phyloP scores from a whole-genome alignment of 2,329 filamentous ascomycete species.

The Botrytis byssoidea region DNA sequence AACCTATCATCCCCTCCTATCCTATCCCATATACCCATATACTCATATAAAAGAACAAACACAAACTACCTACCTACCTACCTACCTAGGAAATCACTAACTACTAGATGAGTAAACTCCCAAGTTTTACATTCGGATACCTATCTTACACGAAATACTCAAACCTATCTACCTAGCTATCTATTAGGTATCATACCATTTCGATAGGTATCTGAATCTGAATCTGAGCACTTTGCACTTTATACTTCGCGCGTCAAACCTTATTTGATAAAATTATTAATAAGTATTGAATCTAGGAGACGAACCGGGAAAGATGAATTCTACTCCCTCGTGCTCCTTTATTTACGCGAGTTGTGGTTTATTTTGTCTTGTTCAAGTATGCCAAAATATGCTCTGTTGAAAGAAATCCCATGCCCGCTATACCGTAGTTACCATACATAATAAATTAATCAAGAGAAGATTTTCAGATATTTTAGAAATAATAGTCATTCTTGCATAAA shows the following conservation, averaged over 20 bases:
- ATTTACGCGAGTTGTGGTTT: not conserved
- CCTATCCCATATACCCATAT: not conserved
- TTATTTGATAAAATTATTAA: not conserved
- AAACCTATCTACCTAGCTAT: too few relatives aligned
- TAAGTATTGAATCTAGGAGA: not conserved
- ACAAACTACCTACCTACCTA: not conserved
- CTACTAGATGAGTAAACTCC: too few relatives aligned
- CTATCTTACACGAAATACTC: too few relatives aligned
- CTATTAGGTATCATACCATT: too few relatives aligned
- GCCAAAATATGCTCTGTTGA: not conserved
- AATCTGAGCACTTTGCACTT: not conserved
- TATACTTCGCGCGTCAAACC: not conserved
- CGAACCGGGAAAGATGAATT: not conserved
- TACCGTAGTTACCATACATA: not conserved
- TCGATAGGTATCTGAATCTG: too few relatives aligned
- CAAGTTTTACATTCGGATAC: too few relatives aligned
- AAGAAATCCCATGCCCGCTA: not conserved
- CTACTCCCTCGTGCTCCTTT: not conserved
- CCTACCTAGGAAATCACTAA: too few relatives aligned
- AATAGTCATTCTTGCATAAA: not conserved
- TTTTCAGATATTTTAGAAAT: too few relatives aligned
- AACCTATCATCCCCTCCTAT: too few relatives aligned
- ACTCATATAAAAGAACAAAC: not conserved
- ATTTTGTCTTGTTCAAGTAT: not conserved
- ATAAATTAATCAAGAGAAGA: too few relatives aligned